Evolutionary conservation across 306 rosid genomes (phyloP).

Genomic region (Macrotyloma uniflorum): DNA sequence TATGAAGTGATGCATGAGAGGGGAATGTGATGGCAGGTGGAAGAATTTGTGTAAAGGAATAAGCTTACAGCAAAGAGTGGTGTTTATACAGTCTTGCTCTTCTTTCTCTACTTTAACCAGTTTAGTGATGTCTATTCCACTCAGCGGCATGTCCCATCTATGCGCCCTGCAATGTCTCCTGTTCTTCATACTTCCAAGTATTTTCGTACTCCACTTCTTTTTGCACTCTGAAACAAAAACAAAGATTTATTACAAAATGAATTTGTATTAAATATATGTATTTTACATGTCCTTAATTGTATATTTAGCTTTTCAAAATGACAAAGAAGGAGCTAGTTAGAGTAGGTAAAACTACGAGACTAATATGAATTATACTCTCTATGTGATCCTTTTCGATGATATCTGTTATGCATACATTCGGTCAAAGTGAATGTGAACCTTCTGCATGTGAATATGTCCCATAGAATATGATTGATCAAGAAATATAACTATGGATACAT

Average conservation of each 20-base stretch:
- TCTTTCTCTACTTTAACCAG: slow-evolving; percentile 72
- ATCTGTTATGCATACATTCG: no score
- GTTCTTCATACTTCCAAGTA: slow-evolving; percentile 59
- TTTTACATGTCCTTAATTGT: no score
- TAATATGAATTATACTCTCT: neutral
- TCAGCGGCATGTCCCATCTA: slow-evolving; percentile 88
- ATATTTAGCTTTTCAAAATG: neutral
- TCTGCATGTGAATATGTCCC: neutral
- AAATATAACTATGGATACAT: no score
- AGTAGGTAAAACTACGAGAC: no score
- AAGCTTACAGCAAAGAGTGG: slow-evolving; percentile 93
- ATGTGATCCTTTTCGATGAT: no score
- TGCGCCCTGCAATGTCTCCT: slow-evolving; percentile 95
- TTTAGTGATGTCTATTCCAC: slow-evolving; percentile 90
- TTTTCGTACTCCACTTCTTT: no score
- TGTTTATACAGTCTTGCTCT: slow-evolving; percentile 79
- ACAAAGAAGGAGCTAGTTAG: neutral
- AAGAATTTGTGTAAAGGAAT: slow-evolving; percentile 83
- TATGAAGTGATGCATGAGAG: slow-evolving; percentile 90
- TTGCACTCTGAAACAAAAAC: no score
- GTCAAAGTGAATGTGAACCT: neutral
- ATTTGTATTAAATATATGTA: no score
- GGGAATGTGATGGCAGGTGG: slow-evolving; percentile 96
- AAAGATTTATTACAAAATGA: no score
- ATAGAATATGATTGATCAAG: no score